Evolutionary conservation across 2,329 filamentous ascomycete species (phyloP), one percentile per base, ranked within the genome.

Genomic region (Curvularia sp.): DNA sequence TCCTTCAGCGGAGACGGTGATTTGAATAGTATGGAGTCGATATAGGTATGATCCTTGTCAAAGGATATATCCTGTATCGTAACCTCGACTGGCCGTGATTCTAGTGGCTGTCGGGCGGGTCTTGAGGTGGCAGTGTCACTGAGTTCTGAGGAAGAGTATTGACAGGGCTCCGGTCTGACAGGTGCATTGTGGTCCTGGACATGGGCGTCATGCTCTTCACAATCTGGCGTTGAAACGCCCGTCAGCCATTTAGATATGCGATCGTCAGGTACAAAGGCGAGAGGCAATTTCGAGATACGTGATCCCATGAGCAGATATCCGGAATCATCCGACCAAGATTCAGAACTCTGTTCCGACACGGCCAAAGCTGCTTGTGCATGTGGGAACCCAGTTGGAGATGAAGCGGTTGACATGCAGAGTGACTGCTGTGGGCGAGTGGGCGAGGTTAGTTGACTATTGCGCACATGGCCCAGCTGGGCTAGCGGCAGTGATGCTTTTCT

Each of bases 291-390:
- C 5, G 47, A 49, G 30, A 28, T 44, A 28, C 39, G 55, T 5
- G 51, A 43, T 8, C 50, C 39, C 2, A 51, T 49, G 30, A 61
- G 51, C 8, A 74, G 54, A 28, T 73, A 71, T 22, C 65, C 61
- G 0, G 70, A 73, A 38, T 73, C 69, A 26, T 67, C 68, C 2
- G 69, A 73, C 72, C 72, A 75, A 0, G 69, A 69, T 18, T 58
- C 67, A 4, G 67, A 71, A 10, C 53, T 62, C 9, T 42, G 48
- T 49, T 61, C 55, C 4, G 55, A 58, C 31, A 53, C 30, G 9
- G 55, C 41, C 5, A 44, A 54, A 41, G 18, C 49, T 15, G 33
- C 24, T 4, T 43, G 50, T 39, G 35, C 26, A 42, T 49, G 48
- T 5, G 38, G 39, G 24, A 44, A 35, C 8, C 22, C 15, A 38